Evolutionary conservation across 306 rosid species (phyloP).

Genomic region (Corylus americana): DNA sequence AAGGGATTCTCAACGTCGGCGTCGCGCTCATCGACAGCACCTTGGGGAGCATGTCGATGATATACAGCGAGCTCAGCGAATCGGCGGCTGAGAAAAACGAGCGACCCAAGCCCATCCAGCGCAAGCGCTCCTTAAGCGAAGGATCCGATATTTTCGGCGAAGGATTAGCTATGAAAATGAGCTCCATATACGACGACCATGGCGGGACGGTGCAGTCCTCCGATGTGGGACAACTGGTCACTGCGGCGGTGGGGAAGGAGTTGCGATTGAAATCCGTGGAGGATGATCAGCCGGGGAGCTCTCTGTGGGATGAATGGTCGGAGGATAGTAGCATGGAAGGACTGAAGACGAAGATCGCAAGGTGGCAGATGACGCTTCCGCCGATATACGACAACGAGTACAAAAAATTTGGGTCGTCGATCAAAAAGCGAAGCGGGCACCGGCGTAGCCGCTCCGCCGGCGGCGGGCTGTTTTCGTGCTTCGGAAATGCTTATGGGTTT

Average conservation of each 20-base stretch:
- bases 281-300: conserved; percentile 24
- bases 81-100: conserved; percentile 33
- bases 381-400: conserved; percentile 42
- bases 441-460: background rate
- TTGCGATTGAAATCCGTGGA: conserved; percentile 25
- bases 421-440: background rate
- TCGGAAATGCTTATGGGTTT: conserved; percentile 58
- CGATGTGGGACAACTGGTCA: conserved; percentile 66
- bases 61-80: conserved; percentile 58
- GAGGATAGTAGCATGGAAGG: conserved; percentile 53
- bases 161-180: conserved; percentile 13
- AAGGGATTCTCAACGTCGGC: conserved; percentile 70
- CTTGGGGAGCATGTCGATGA: conserved; percentile 62
- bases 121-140: conserved; percentile 45
- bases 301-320: conserved; percentile 55
- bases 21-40: conserved; percentile 52
- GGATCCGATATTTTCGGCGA: conserved; percentile 26
- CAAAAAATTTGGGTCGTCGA: conserved; percentile 4
- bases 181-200: background rate
- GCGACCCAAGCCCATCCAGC: conserved; percentile 6
- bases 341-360: conserved; percentile 64
- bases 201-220: conserved; percentile 37
- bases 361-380: conserved; percentile 68
- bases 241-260: conserved; percentile 68
- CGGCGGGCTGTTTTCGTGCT: conserved; percentile 63